These are phyloP conservation scores for Megacollybia marginata DNA, from an alignment of 768 basidiomycete genomes.

Conservation along the genomic window DNA sequence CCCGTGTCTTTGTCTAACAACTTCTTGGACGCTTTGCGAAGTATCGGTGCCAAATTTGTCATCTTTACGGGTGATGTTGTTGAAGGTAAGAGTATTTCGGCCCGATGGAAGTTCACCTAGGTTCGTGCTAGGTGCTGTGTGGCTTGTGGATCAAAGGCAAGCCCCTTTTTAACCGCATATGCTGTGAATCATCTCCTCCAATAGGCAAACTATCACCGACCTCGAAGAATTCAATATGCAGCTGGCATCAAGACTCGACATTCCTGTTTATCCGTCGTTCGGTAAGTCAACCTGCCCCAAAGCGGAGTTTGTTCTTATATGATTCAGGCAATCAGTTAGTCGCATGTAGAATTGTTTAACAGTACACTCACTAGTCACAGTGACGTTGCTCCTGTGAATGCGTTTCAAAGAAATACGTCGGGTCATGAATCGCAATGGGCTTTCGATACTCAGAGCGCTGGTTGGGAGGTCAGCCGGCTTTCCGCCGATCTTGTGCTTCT, in stretches of 20 bases:
- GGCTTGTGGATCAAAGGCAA: constrained; percentile 39
- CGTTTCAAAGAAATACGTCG: constrained; percentile 45
- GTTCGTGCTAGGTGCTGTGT: constrained; percentile 38
- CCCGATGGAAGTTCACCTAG: too few species aligned
- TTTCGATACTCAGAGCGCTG: constrained; percentile 41
- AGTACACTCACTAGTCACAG: constrained; percentile 21
- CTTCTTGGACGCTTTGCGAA: constrained; percentile 37
- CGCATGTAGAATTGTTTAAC: neutral
- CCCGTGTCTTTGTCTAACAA: constrained; percentile 40
- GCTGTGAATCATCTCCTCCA: too few species aligned
- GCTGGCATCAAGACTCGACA: constrained; percentile 30
- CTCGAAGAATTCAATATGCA: constrained; percentile 39
- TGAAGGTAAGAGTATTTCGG: constrained; percentile 33
- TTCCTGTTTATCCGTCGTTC: constrained; percentile 41
- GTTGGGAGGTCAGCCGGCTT: constrained; percentile 36
- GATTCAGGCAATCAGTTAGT: constrained; percentile 49
- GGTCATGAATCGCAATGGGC: constrained; percentile 42
- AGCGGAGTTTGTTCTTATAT: too few species aligned
- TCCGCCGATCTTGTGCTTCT: too few species aligned
- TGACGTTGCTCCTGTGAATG: constrained; percentile 51
- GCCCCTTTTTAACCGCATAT: too few species aligned
- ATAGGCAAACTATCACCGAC: constrained; percentile 38
- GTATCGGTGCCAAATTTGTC: constrained; percentile 34
- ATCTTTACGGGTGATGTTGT: constrained; percentile 64
- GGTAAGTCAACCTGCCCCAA: too few species aligned